Conservation (phyloP, 352 stramenopile genomes). For the Discostella stelligera region DNA sequence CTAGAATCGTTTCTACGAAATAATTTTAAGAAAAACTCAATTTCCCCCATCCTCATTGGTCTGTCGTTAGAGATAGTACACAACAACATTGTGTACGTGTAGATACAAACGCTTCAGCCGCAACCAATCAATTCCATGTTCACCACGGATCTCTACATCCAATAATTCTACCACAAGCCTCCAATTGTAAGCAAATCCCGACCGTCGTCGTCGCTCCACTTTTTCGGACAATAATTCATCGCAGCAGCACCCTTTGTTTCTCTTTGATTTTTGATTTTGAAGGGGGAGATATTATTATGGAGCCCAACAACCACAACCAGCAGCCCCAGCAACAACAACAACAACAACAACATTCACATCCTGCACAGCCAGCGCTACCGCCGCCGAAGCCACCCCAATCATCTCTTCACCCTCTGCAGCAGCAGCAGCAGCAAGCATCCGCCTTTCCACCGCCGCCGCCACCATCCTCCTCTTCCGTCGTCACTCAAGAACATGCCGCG, state of each 20-base stretch:
- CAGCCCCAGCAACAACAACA: slow-evolving; percentile 6
- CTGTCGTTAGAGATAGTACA: too few relatives aligned
- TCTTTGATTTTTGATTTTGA: background rate
- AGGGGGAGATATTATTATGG: background rate
- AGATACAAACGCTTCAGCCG: too few relatives aligned
- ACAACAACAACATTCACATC: background rate
- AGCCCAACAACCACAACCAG: background rate
- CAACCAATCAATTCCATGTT: background rate
- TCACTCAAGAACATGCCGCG: background rate
- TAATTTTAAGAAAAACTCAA: too few relatives aligned
- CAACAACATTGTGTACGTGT: background rate
- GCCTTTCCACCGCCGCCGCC: background rate
- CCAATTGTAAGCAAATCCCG: slow-evolving; percentile 20
- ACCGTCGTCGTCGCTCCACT: background rate
- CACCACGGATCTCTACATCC: too few relatives aligned
- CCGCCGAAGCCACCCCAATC: background rate
- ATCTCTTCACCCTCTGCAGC: background rate
- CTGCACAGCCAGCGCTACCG: background rate
- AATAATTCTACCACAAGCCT: background rate
- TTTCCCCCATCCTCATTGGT: too few relatives aligned
- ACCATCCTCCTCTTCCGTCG: too few relatives aligned
- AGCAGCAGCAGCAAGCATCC: background rate
- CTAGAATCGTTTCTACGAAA: too few relatives aligned
- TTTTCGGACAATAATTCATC: background rate
- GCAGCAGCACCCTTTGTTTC: too few relatives aligned